phyloP scores from a whole-genome alignment of 2,329 filamentous ascomycete species.

The Lasiodiplodia hormozganensis region DNA sequence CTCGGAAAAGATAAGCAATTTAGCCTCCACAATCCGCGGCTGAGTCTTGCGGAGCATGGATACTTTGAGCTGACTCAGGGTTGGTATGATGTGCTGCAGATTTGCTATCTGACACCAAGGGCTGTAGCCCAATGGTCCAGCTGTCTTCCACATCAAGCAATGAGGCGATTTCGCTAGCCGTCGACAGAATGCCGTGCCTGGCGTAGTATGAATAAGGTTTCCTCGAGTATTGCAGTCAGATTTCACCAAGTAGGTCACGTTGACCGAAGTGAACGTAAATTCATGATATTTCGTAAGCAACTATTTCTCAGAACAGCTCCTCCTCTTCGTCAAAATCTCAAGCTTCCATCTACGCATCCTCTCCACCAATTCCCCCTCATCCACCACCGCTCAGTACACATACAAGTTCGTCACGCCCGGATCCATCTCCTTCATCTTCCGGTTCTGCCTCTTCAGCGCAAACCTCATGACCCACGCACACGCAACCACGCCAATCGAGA shows the following conservation, averaged over 20 bases:
- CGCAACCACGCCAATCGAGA: conserved; percentile 40
- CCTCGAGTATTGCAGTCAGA: no score
- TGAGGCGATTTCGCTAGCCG: no score
- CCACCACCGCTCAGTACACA: background rate
- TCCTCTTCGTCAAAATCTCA: background rate
- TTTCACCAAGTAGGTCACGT: background rate
- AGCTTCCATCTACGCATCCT: background rate
- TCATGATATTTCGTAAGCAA: background rate
- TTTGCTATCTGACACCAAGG: no score
- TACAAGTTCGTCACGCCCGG: background rate
- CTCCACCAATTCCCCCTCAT: background rate
- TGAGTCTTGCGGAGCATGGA: background rate
- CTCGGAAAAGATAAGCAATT: background rate
- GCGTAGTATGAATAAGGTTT: no score
- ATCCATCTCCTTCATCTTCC: conserved; percentile 37
- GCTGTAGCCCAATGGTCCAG: no score
- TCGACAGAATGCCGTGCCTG: no score
- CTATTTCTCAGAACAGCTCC: background rate
- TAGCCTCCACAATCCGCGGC: background rate
- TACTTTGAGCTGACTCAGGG: background rate
- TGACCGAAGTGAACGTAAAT: background rate
- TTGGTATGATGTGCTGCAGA: no score
- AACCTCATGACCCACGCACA: conserved; percentile 43
- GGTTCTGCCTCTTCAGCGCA: conserved; percentile 41
- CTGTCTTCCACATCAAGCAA: no score